phyloP scores from a whole-genome alignment of 2,329 filamentous ascomycete species.

The Salinomyces thailandicus region DNA sequence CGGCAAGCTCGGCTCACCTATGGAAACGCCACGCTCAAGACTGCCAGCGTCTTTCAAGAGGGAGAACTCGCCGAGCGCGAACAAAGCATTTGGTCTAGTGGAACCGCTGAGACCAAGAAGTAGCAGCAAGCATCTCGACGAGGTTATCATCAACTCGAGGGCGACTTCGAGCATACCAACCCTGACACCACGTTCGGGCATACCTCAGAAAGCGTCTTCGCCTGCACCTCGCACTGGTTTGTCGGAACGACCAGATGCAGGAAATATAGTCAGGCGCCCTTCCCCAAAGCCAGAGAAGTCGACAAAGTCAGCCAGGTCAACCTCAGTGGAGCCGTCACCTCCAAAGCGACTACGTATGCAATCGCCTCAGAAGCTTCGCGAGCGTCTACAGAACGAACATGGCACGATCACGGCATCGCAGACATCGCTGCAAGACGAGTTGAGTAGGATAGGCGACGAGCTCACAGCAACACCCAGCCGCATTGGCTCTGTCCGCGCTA shows the following conservation, averaged over 20 bases:
- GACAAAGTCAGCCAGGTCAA: slow-evolving; percentile 8
- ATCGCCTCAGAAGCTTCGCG: slow-evolving; percentile 58
- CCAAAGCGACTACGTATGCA: slow-evolving; percentile 57
- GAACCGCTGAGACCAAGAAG: slow-evolving; percentile 22
- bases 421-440: slow-evolving; percentile 58
- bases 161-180: slow-evolving; percentile 42
- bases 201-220: slow-evolving; percentile 24
- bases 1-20: slow-evolving; percentile 31
- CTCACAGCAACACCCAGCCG: slow-evolving; percentile 42
- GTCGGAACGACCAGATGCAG: slow-evolving; percentile 38
- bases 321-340: slow-evolving; percentile 5
- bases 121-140: slow-evolving; percentile 17
- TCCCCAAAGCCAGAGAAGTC: slow-evolving; percentile 39
- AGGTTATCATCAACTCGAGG: slow-evolving; percentile 18
- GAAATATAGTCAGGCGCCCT: slow-evolving; percentile 48
- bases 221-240: slow-evolving; percentile 43
- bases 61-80: slow-evolving; percentile 32
- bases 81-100: slow-evolving; percentile 11
- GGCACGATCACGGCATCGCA: slow-evolving; percentile 61
- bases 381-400: slow-evolving; percentile 76
- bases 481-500: slow-evolving; percentile 13
- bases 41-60: slow-evolving; percentile 31
- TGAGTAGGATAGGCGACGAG: slow-evolving; percentile 71
- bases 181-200: slow-evolving; percentile 26
- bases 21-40: slow-evolving; percentile 23